Percentiles rank a stretch among this genome's conserved stretches.
Conservation (phyloP, 2,329 filamentous ascomycete species). For the Ophiostoma tasmaniense region DNA sequence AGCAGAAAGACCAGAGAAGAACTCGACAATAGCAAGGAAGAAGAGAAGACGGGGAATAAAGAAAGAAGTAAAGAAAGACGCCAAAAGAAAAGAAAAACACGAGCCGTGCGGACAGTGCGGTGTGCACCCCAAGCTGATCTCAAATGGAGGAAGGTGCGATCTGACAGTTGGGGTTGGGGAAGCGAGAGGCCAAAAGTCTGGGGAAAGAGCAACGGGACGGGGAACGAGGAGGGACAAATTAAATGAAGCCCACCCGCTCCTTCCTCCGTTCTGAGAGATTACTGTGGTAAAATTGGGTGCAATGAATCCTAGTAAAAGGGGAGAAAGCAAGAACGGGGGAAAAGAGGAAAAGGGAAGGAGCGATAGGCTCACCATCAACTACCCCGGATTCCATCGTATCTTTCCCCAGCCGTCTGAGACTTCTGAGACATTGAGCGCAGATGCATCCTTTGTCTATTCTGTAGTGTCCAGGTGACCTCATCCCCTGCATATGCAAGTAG, state of each 20-base stretch:
- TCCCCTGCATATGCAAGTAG: neutral
- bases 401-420: neutral
- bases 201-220: neutral
- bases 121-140: neutral
- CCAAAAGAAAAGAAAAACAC: neutral
- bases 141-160: neutral
- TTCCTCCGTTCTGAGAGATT: neutral
- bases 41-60: neutral
- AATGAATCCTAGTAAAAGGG: neutral
- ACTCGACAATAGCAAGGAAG: neutral
- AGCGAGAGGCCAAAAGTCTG: conserved; percentile 4
- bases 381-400: neutral
- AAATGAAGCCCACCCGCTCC: neutral
- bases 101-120: neutral
- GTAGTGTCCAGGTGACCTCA: conserved; percentile 4
- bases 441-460: neutral
- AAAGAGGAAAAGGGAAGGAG: neutral
- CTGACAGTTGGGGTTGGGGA: conserved; percentile 3
- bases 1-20: neutral
- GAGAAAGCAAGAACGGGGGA: neutral
- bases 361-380: neutral
- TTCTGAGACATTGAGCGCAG: neutral
- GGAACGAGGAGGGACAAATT: neutral
- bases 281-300: neutral
- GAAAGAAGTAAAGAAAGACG: neutral